Conservation (phyloP, 2,329 filamentous ascomycete genomes). For the Graphilbum sp. region DNA sequence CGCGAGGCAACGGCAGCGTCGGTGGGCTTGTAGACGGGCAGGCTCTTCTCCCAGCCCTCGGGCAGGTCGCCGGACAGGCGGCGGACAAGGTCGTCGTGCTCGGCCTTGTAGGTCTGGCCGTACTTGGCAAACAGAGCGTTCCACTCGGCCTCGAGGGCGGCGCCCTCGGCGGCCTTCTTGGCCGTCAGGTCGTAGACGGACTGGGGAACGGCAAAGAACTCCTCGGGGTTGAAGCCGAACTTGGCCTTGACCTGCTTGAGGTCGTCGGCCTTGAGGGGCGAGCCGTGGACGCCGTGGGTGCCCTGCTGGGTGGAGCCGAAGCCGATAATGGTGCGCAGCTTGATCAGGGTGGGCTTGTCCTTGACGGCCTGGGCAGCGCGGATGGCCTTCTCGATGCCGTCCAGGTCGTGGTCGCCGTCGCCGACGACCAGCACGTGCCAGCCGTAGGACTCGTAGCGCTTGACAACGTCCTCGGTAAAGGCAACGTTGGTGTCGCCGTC, state of each 20-base stretch:
- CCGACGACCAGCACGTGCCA: slow-evolving; percentile 80
- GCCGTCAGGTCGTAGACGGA: slow-evolving; percentile 84
- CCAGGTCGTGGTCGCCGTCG: slow-evolving; percentile 79
- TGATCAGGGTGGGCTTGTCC: slow-evolving; percentile 94
- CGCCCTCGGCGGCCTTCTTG: slow-evolving; percentile 73
- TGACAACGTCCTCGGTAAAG: slow-evolving; percentile 91
- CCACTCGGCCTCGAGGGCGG: slow-evolving; percentile 86
- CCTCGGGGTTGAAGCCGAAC: slow-evolving; percentile 90
- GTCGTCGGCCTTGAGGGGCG: slow-evolving; percentile 88
- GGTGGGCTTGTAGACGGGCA: slow-evolving; percentile 76
- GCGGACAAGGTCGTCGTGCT: slow-evolving; percentile 67
- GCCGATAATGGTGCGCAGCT: slow-evolving; percentile 93
- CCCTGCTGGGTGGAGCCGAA: slow-evolving; percentile 88
- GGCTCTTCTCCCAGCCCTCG: slow-evolving; percentile 87
- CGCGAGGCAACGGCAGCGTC: slow-evolving; percentile 80
- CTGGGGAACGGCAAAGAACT: slow-evolving; percentile 87
- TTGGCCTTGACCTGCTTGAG: slow-evolving; percentile 84
- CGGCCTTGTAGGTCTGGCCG: slow-evolving; percentile 55
- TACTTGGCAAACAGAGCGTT: slow-evolving; percentile 87
- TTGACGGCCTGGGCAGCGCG: slow-evolving; percentile 71
- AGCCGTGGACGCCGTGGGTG: slow-evolving; percentile 90
- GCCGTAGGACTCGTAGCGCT: slow-evolving; percentile 93
- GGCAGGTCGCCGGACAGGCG: slow-evolving; percentile 72
- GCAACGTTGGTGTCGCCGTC: slow-evolving; percentile 92
- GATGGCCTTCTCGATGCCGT: slow-evolving; percentile 76